A percentile compares a stretch with the other conserved stretches of the same genome.
Conservation (phyloP, 176 grass and related monocot species). For the Tillandsia fasciculata region DNA sequence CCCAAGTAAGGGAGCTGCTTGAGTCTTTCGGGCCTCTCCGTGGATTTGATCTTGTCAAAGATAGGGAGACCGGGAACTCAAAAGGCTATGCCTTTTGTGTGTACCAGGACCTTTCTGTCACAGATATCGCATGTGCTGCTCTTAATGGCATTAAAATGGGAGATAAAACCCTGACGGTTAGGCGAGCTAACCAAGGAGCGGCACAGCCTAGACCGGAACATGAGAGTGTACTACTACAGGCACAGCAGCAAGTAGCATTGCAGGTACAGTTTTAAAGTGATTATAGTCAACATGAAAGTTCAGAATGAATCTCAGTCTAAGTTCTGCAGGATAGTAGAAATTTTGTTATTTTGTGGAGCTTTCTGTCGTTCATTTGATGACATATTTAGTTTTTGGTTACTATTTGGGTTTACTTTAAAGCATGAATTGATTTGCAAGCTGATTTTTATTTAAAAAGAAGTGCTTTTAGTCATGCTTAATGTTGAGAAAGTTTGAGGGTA, state of each 20-base stretch:
- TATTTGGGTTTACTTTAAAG: too few relatives aligned
- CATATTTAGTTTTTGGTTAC: not conserved
- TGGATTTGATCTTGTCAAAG: constrained; percentile 97
- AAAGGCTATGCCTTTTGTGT: constrained; percentile 98
- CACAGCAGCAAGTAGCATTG: constrained; percentile 82
- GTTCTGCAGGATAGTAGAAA: too few relatives aligned
- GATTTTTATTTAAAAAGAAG: too few relatives aligned
- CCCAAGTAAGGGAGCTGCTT: constrained; percentile 85
- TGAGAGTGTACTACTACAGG: constrained; percentile 73
- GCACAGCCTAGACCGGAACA: constrained; percentile 85
- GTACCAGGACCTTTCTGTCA: constrained; percentile 84
- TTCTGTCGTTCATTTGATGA: not conserved
- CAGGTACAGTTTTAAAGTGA: constrained; percentile 37
- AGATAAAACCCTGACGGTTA: constrained; percentile 94
- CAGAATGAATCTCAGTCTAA: not conserved
- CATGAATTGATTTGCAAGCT: too few relatives aligned
- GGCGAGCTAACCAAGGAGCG: constrained; percentile 84
- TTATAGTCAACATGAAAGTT: not conserved
- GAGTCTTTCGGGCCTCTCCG: constrained; percentile 90
- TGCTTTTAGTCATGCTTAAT: too few relatives aligned
- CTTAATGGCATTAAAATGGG: constrained; percentile 99
- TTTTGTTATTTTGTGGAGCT: too few relatives aligned
- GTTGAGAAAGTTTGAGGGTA: too few relatives aligned
- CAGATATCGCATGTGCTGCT: constrained; percentile 90
- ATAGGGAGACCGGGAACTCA: constrained; percentile 91